phyloP scores from a whole-genome alignment of 2,329 filamentous ascomycete genomes.

The Aspergillus sp. region DNA sequence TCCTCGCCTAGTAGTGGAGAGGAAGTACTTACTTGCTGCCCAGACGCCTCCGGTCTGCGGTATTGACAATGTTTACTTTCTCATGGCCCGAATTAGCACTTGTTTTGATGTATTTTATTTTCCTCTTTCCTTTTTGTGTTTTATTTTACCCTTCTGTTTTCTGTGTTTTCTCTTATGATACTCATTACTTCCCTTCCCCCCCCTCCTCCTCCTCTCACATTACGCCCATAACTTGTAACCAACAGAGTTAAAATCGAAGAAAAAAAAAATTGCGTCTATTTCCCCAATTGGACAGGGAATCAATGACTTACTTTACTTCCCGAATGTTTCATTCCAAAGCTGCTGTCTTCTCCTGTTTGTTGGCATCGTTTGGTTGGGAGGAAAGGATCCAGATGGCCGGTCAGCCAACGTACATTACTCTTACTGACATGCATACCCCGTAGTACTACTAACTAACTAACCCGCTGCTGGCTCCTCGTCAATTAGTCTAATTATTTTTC shows the following conservation, averaged over 20 bases:
- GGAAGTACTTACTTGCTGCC: not conserved
- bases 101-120: conserved; percentile 1
- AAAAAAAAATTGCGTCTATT: too few relatives aligned
- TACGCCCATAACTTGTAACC: conserved; percentile 14
- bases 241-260: not conserved
- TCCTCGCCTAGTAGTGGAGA: not conserved
- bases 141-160: conserved; percentile 13
- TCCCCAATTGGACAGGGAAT: not conserved
- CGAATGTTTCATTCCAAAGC: not conserved
- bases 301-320: not conserved
- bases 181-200: conserved; percentile 6
- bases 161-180: conserved; percentile 6
- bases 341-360: not conserved
- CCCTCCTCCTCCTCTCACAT: conserved; percentile 14
- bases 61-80: not conserved
- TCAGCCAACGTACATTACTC: conserved; percentile 5
- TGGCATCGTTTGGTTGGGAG: conserved; percentile 3
- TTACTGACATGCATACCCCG: conserved; percentile 1
- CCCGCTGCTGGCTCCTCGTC: not conserved
- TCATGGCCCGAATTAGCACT: not conserved
- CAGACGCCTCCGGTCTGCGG: not conserved
- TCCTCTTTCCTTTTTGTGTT: conserved; percentile 5
- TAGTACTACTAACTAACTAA: not conserved
- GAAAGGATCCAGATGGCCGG: conserved; percentile 1
- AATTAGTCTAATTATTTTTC: not conserved